Base-by-base conservation (phyloP, 305 asterid genomes). In the Fraxinus nigra region DNA sequence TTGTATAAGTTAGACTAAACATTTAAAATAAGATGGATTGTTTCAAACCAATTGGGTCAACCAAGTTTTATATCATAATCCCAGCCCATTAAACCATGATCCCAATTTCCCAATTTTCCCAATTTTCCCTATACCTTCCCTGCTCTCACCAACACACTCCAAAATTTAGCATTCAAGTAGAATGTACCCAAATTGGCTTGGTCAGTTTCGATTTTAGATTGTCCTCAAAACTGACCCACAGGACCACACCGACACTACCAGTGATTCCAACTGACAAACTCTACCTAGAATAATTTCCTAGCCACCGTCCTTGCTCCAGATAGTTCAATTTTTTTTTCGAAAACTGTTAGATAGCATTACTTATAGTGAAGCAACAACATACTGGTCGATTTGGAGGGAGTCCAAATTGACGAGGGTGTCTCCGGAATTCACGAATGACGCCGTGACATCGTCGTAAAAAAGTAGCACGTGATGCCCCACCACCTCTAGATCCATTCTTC, bases 401-500 rank as follows among this genome's bases (percentile, higher is more conserved):
- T 94, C 84, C 99, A 98, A 95, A 10, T 92, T 97, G 13, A 94
- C 96, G 35, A 94, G 97, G n/a, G 98, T 98, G 77, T 91, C 93
- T 75, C 81, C 85, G 84, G 98, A 93, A 89, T 93, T 93, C 76
- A 94, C 95, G 86, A 95, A 95, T 22, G 91, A 92, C 76, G 98
- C 94, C 90, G 37, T 78, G 77, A 93, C 83, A 76, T 95, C 97
- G 82, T 95, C 97, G 85, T 95, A 97, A 85, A 95, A 95, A 38
- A 92, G 79, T 54, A 94, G 85, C 51, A 93, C 93, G 83, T 95
- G 98, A 85, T 97, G 97, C 20, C 97, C 99, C 51, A 92, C 90
- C 76, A 95, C 89, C 90, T 86, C 95, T 51, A 93, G 85, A 83
- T 94, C 95, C 97, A 91, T 92, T 59, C 86, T 51, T 22, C 37